Evolutionary conservation across 768 basidiomycete species (phyloP), one percentile per base, ranked within the genome.

Genomic region (Boletus insuetus): DNA sequence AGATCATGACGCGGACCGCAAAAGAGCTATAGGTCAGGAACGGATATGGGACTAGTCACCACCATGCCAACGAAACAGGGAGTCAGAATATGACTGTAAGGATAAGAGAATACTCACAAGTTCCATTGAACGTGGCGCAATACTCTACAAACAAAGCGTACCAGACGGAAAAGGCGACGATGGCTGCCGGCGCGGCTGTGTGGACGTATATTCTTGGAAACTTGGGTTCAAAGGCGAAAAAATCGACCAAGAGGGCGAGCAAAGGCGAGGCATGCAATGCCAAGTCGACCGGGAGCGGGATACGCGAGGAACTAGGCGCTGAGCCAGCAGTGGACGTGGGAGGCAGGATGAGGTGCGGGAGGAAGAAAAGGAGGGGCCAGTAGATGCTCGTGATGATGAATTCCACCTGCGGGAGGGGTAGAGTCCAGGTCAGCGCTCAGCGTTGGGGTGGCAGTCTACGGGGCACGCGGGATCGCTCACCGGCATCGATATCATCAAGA

Each of bases 91-190:
- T 8, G 32, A 11, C 34, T 34, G 12, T 2, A 0, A 2, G 13
- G 34, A 35, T 5, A 35, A 14, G 34, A 14, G 34, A 17, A 17
- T 10, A 79, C 84, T 71, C 58, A 89, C 86, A 91, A 3, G 63
- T 65, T 6, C 81, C 82, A 56, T 89, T 91, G 66, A 74, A 77
- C 10, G 64, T 69, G 0, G 84, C 84, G 57, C 83, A 86, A 59
- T 82, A 80, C 61, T 94, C 91, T 2, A 83, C 82, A 78, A 87
- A 90, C 11, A 65, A 69, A 0, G 74, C 72, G 59, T 94, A 94
- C 73, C 80, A 78, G 14, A 74, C 24, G 10, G 75, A 64, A 41
- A 73, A 75, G 0, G 67, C 41, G 49, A 62, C 16, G 37, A 63
- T 16, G 17, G 40, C 48, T 1, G 22, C 44, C 0, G 71, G 69